Conservation (phyloP, 768 basidiomycete species). For the Asterophora parasitica region DNA sequence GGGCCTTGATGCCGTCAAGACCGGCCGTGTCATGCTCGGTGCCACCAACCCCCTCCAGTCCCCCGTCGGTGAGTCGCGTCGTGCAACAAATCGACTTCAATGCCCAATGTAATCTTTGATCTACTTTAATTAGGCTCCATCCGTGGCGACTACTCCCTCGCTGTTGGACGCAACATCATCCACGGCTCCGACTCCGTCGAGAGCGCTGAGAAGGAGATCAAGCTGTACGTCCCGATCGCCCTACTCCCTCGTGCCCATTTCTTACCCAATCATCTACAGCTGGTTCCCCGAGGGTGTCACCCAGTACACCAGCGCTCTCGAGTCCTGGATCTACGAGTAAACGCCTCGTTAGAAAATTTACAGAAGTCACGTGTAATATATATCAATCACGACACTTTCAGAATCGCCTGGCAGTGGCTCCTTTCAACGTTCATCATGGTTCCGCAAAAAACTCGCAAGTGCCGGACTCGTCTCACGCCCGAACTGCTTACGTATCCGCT, state of each 20-base stretch:
- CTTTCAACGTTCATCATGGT: constrained; percentile 4
- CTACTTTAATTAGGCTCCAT: constrained; percentile 62
- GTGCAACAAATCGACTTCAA: too few species aligned
- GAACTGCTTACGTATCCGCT: constrained; percentile 3
- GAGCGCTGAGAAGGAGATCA: constrained; percentile 91
- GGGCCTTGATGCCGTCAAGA: constrained; percentile 92
- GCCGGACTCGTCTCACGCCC: constrained; percentile 10
- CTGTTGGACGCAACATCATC: constrained; percentile 92
- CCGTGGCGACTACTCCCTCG: constrained; percentile 92
- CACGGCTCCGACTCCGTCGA: constrained; percentile 89
- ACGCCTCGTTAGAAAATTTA: constrained; percentile 17
- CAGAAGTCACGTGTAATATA: constrained; percentile 16
- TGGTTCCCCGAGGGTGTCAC: constrained; percentile 89
- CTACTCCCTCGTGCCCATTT: constrained; percentile 4
- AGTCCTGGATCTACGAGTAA: constrained; percentile 80
- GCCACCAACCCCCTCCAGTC: constrained; percentile 95
- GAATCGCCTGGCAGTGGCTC: too few species aligned
- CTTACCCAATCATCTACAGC: constrained; percentile 32
- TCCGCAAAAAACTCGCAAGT: background rate
- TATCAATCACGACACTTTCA: constrained; percentile 1
- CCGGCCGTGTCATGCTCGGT: constrained; percentile 93
- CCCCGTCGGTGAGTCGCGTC: constrained; percentile 57
- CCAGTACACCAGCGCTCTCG: constrained; percentile 64
- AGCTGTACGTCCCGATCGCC: constrained; percentile 52
- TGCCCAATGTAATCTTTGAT: too few species aligned